phyloP scores from a whole-genome alignment of 2,329 filamentous ascomycete genomes.

The Cyphellophora europaea region DNA sequence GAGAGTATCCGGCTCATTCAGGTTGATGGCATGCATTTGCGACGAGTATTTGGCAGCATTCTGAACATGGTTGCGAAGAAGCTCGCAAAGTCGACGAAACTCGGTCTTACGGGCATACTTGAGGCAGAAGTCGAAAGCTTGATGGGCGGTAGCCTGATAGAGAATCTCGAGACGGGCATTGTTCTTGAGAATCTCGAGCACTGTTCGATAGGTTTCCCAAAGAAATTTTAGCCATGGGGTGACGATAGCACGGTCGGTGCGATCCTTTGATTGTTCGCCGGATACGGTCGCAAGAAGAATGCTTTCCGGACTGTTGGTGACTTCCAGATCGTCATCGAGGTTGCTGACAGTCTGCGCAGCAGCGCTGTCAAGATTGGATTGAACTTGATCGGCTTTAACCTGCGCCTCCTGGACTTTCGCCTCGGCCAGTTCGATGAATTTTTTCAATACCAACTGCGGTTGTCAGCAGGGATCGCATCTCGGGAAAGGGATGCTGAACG shows the following conservation, averaged over 20 bases:
- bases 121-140: conserved; percentile 97
- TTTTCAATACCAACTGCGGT: conserved; percentile 75
- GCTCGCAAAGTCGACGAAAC: conserved; percentile 95
- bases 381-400: conserved; percentile 89
- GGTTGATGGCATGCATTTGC: conserved; percentile 98
- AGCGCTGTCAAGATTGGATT: conserved; percentile 72
- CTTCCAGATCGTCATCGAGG: conserved; percentile 83
- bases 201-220: conserved; percentile 98
- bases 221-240: conserved; percentile 99
- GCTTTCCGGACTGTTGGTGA: conserved; percentile 93
- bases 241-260: conserved; percentile 94
- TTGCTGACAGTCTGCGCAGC: conserved; percentile 53
- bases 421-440: conserved; percentile 94
- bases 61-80: conserved; percentile 96
- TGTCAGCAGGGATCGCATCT: conserved; percentile 9
- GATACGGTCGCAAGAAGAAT: conserved; percentile 97
- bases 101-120: conserved; percentile 99
- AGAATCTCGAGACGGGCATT: conserved; percentile 95
- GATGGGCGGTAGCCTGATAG: conserved; percentile 95
- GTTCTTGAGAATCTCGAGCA: conserved; percentile 97
- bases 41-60: conserved; percentile 98
- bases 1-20: conserved; percentile 93
- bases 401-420: conserved; percentile 94
- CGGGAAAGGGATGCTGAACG: conserved; percentile 2
- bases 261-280: conserved; percentile 92